Evolutionary conservation across 2,329 filamentous ascomycete species (phyloP), one percentile per base, ranked within the genome.

Genomic region (Xylariaceae sp.): DNA sequence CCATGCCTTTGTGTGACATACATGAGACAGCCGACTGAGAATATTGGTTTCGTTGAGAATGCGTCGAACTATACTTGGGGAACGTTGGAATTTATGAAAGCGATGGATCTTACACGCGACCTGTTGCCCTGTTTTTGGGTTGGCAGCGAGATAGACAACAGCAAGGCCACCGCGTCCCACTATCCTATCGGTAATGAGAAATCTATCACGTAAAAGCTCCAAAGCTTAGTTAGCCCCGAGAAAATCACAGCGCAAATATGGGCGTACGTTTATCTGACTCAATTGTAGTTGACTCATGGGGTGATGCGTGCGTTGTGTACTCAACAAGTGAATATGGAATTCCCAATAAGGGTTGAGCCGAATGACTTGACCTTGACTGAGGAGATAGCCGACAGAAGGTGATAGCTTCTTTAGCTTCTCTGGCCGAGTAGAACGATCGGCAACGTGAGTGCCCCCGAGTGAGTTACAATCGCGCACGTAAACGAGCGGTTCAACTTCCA

Each of bases 81-180:
- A 40, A 4, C 28, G 4, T 11, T 36, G 40, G 16, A 33, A 5
- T 5, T 43, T n/a, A 65, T 67, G 52, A 61, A 67, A 40, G 50
- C 67, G 63, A 48, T 90, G 75, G 7, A 90, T 72, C 65, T 92
- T 91, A 75, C 89, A 92, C 9, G 87, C 87, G 17, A 90, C 62
- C 65, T 91, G 89, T 53, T 78, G 79, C 33, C 79, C 76, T 0
- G 81, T 83, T 6, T 70, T 70, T 21, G 75, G 69, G 14, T 89
- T 79, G 2, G 80, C 68, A 4, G 81, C 84, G 8, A 87, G 74
- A 53, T 82, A 78, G 3, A 89, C 82, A 37, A 73, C 73, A 7
- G 82, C 83, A 65, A 79, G 78, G 2, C 75, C 77, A 5, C 86
- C 86, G 29, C 71, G 66, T 4, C 86, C 86, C 21, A 88, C 74